Percentiles rank a stretch among this genome's conserved stretches.
phyloP scores from a whole-genome alignment of 306 rosid species.

The Alnus glutinosa region DNA sequence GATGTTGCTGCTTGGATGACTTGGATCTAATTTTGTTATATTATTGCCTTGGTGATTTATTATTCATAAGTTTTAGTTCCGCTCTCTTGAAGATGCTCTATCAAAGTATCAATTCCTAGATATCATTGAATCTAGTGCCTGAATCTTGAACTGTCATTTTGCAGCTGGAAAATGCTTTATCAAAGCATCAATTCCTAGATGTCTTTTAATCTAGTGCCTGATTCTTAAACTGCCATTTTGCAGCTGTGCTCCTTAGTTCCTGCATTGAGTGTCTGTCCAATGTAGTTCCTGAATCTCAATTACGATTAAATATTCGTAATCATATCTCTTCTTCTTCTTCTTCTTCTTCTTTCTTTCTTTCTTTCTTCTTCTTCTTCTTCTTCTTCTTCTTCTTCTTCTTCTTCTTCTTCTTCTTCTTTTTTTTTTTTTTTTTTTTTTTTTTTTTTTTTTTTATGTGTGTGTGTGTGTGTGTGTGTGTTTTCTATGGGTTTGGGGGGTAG shows the following conservation, averaged over 20 bases:
- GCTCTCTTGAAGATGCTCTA: background rate
- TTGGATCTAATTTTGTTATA: constrained; percentile 13
- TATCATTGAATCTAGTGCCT: background rate
- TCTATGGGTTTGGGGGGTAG: background rate
- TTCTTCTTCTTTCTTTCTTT: background rate
- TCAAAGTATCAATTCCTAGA: background rate
- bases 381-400: too few relatives aligned
- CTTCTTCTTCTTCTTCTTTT: too few relatives aligned
- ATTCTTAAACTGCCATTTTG: background rate
- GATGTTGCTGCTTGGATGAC: constrained; percentile 12
- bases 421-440: too few relatives aligned
- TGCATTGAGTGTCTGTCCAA: background rate
- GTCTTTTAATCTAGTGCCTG: background rate
- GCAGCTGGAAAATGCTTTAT: too few relatives aligned
- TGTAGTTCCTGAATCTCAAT: background rate
- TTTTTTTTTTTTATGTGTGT: too few relatives aligned
- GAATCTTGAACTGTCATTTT: background rate
- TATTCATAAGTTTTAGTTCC: background rate
- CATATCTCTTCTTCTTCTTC: background rate
- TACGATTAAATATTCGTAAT: background rate
- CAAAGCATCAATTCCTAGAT: background rate
- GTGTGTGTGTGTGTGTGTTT: too few relatives aligned
- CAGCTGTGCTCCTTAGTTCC: background rate
- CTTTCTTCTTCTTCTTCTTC: too few relatives aligned
- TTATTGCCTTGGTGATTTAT: constrained; percentile 10